These are phyloP conservation scores for Pestalotiopsis fici DNA, from an alignment of 2,329 filamentous ascomycete genomes.

Conservation along the genomic window DNA sequence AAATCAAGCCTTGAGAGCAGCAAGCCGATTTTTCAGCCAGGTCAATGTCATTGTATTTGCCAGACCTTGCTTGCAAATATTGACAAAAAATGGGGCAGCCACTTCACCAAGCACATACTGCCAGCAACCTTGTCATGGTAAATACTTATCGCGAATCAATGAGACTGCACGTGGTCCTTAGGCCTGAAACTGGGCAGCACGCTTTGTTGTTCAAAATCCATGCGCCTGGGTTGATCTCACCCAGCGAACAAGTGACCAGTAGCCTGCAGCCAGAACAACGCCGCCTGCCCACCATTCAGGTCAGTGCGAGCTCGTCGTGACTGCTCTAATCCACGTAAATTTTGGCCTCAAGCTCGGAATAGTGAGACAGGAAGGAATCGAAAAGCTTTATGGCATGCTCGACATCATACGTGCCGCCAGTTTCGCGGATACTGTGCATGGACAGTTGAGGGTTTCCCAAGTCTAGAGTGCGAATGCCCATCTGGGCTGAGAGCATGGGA, in stretches of 20 bases:
- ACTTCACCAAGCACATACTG: too few species aligned
- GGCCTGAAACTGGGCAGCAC: too few species aligned
- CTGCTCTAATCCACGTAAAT: constrained; percentile 73
- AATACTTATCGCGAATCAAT: too few species aligned
- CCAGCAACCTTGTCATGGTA: too few species aligned
- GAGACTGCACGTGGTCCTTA: too few species aligned
- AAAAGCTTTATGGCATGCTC: constrained; percentile 85
- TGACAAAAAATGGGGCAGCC: too few species aligned
- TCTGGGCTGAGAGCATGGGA: constrained; percentile 86
- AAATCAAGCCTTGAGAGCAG: too few species aligned
- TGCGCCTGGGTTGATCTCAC: too few species aligned
- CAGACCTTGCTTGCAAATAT: too few species aligned
- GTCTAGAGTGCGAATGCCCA: constrained; percentile 88
- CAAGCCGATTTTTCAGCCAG: too few species aligned
- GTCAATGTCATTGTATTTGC: too few species aligned
- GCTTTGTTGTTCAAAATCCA: too few species aligned
- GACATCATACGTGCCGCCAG: constrained; percentile 84
- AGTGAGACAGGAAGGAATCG: constrained; percentile 82
- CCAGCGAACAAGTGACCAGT: background rate
- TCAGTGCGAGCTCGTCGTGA: background rate
- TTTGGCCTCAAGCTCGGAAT: constrained; percentile 77
- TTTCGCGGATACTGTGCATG: constrained; percentile 98
- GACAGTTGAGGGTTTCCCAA: constrained; percentile 91
- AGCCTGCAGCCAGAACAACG: background rate
- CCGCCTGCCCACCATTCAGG: background rate